Percentiles rank a stretch among this genome's conserved stretches.
Evolutionary conservation across 192 early-diverging fungal genomes (phyloP).

Genomic region (Linnemannia hyalina): DNA sequence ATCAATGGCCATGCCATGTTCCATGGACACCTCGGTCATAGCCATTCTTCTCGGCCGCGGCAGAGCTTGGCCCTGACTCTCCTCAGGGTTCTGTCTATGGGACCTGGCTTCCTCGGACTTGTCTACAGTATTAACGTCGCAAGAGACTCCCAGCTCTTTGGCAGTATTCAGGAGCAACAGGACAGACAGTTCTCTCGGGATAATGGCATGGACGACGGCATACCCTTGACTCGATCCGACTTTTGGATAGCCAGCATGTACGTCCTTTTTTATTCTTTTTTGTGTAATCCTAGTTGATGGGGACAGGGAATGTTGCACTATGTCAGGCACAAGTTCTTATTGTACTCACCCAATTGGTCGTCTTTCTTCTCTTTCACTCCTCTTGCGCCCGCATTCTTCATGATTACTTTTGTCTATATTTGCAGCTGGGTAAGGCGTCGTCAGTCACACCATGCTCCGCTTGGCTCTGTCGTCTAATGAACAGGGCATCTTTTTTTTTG

Average conservation of each 20-base stretch:
- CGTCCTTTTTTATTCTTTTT: background rate
- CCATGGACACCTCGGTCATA: constrained; percentile 40
- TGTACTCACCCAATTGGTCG: background rate
- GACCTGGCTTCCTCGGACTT: constrained; percentile 35
- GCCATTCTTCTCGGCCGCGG: constrained; percentile 19
- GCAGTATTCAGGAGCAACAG: constrained; percentile 7
- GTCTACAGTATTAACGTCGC: constrained; percentile 35
- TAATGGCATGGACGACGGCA: constrained; percentile 7
- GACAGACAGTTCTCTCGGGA: constrained; percentile 1
- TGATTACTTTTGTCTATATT: background rate
- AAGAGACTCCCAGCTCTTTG: constrained; percentile 3
- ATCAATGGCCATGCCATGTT: constrained; percentile 1
- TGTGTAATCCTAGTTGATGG: background rate
- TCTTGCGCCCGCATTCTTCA: background rate
- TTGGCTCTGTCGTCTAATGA: background rate
- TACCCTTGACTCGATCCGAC: constrained; percentile 33
- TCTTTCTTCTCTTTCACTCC: background rate
- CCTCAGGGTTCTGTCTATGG: constrained; percentile 23
- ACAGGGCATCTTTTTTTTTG: background rate
- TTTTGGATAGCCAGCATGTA: constrained; percentile 54
- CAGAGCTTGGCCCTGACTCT: constrained; percentile 38
- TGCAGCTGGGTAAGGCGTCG: constrained; percentile 47
- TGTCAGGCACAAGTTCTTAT: background rate
- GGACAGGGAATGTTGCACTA: background rate
- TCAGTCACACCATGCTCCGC: background rate